phyloP scores from a whole-genome alignment of 2,329 filamentous ascomycete species.

The Ophiocordyceps camponoti-rufipedis region DNA sequence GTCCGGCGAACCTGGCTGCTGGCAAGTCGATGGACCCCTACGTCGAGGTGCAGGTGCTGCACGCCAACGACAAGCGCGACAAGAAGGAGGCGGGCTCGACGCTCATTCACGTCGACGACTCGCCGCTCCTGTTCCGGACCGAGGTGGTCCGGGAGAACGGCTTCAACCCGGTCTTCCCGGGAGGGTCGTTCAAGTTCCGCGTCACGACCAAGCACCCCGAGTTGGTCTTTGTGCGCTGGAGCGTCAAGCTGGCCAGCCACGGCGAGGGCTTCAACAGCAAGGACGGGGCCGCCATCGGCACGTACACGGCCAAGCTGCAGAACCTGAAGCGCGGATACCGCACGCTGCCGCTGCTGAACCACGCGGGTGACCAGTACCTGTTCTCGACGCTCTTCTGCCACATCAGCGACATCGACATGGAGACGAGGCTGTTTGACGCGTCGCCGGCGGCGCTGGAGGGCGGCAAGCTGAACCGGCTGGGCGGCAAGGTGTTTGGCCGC shows the following conservation, averaged over 20 bases:
- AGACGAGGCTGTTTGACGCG: conserved; percentile 36
- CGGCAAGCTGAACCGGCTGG: conserved; percentile 36
- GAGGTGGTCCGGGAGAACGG: conserved; percentile 72
- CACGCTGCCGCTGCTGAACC: conserved; percentile 75
- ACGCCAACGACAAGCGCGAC: conserved; percentile 83
- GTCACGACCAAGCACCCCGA: conserved; percentile 90
- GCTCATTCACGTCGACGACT: conserved; percentile 21
- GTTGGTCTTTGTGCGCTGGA: conserved; percentile 84
- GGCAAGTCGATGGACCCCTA: conserved; percentile 76
- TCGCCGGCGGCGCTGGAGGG: conserved; percentile 20
- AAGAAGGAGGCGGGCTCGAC: conserved; percentile 58
- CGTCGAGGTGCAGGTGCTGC: conserved; percentile 86
- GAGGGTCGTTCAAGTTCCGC: conserved; percentile 60
- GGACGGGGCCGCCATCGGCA: conserved; percentile 52
- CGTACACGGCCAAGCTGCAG: conserved; percentile 80
- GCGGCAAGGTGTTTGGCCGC: conserved; percentile 39
- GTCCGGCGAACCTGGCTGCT: conserved; percentile 52
- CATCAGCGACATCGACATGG: conserved; percentile 47
- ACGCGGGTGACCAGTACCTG: conserved; percentile 77
- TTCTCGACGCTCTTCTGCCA: conserved; percentile 91
- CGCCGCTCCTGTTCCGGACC: conserved; percentile 63
- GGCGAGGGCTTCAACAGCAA: conserved; percentile 43
- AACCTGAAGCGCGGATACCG: conserved; percentile 85
- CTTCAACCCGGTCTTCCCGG: conserved; percentile 70
- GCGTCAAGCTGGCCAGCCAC: conserved; percentile 71